Conservation (phyloP, 2,329 filamentous ascomycete genomes). For the Diplodia intermedia region DNA sequence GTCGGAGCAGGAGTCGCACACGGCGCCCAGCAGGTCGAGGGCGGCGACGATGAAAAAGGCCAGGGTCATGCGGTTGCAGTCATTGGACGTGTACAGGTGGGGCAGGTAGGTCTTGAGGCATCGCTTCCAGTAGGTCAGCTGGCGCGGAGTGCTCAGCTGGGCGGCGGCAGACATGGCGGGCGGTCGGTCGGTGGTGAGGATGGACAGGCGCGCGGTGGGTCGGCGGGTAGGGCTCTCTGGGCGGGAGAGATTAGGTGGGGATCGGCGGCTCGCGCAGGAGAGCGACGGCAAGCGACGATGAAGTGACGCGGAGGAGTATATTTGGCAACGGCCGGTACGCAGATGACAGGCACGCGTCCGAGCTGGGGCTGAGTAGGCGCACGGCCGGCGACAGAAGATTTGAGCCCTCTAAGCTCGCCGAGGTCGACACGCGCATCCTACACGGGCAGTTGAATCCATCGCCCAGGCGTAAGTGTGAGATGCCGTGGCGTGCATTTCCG, state of each 20-base stretch:
- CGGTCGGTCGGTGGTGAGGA: conserved; percentile 9
- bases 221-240: conserved; percentile 21
- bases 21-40: conserved; percentile 76
- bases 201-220: conserved; percentile 4
- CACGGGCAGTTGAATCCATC: too few relatives aligned
- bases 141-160: conserved; percentile 53
- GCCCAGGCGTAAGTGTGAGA: too few relatives aligned
- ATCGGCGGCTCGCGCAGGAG: conserved; percentile 18
- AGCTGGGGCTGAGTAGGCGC: conserved; percentile 12
- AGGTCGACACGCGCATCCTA: too few relatives aligned
- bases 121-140: conserved; percentile 91
- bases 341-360: conserved; percentile 18
- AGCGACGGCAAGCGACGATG: conserved; percentile 9
- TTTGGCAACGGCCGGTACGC: conserved; percentile 18
- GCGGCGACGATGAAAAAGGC: conserved; percentile 89
- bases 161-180: conserved; percentile 3
- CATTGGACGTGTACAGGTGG: conserved; percentile 81
- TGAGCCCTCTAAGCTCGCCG: too few relatives aligned
- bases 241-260: neutral
- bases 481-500: too few relatives aligned
- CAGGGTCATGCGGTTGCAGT: conserved; percentile 88
- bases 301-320: conserved; percentile 12
- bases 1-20: conserved; percentile 61
- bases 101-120: conserved; percentile 85
- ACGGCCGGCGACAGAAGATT: too few relatives aligned